These are phyloP conservation scores for Neotropicomus parvogracilis DNA, from an alignment of 1,284 basidiomycete species.

Conservation along the genomic window DNA sequence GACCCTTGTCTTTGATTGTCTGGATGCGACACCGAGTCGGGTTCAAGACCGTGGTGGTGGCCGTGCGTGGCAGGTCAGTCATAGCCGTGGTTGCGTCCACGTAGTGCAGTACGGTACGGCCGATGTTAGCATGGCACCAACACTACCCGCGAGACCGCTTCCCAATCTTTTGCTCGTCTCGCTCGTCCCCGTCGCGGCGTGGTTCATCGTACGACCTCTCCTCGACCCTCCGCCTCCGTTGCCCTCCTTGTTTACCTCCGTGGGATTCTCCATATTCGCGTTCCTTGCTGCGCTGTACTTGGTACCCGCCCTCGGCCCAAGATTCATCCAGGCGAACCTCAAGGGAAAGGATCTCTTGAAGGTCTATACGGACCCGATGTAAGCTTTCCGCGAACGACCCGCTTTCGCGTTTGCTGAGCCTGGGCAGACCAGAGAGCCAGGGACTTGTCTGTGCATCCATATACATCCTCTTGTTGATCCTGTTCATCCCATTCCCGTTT, in stretches of 20 bases:
- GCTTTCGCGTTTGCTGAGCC: neutral
- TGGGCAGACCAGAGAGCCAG: slow-evolving; percentile 82
- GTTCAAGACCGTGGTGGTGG: slow-evolving; percentile 22
- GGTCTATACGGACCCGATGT: slow-evolving; percentile 70
- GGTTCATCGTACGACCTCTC: slow-evolving; percentile 68
- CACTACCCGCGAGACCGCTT: slow-evolving; percentile 46
- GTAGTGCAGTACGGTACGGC: no score
- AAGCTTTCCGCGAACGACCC: slow-evolving; percentile 32
- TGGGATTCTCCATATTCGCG: slow-evolving; percentile 80
- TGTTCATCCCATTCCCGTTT: slow-evolving; percentile 90
- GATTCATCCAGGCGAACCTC: slow-evolving; percentile 73
- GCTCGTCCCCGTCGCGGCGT: slow-evolving; percentile 60
- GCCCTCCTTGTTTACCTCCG: slow-evolving; percentile 66
- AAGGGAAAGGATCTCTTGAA: slow-evolving; percentile 83
- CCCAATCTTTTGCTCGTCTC: slow-evolving; percentile 51
- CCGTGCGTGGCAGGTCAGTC: slow-evolving; percentile 16
- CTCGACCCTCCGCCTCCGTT: slow-evolving; percentile 63
- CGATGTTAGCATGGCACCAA: slow-evolving; percentile 27
- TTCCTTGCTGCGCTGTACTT: slow-evolving; percentile 70
- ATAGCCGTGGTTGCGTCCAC: slow-evolving; percentile 3
- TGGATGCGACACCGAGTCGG: slow-evolving; percentile 19
- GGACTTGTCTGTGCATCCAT: slow-evolving; percentile 88
- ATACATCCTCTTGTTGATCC: slow-evolving; percentile 81
- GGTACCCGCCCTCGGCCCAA: slow-evolving; percentile 70
- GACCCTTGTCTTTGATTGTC: slow-evolving; percentile 47